phyloP scores from a whole-genome alignment of 805 yeast genomes.

The Candida lessepsii region DNA sequence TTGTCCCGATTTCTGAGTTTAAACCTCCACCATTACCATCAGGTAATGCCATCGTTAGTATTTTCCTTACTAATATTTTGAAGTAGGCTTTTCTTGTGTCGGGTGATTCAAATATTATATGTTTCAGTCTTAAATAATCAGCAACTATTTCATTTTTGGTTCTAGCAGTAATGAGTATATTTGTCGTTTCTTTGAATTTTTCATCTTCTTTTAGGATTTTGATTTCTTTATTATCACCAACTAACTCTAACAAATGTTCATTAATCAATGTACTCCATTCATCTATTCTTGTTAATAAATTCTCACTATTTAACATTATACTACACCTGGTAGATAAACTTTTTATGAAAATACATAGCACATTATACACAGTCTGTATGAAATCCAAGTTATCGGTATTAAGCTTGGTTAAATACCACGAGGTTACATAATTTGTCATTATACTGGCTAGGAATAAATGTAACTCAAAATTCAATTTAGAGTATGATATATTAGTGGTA shows the following conservation, averaged over 20 bases:
- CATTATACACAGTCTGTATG: constrained; percentile 23
- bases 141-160: constrained; percentile 12
- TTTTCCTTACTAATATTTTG: constrained; percentile 22
- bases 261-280: constrained; percentile 24
- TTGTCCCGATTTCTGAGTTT: constrained; percentile 24
- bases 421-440: constrained; percentile 20
- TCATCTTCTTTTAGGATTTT: constrained; percentile 16
- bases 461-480: constrained; percentile 30
- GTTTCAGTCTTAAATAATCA: constrained; percentile 17
- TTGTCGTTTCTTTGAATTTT: constrained; percentile 1
- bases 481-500: constrained; percentile 15
- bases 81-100: constrained; percentile 19
- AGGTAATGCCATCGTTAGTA: constrained; percentile 20
- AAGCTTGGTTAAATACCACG: constrained; percentile 28
- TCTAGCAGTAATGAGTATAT: constrained; percentile 5
- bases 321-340: constrained; percentile 15
- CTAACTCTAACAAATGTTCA: constrained; percentile 21
- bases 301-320: constrained; percentile 12
- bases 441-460: constrained; percentile 38
- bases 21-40: constrained; percentile 13
- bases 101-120: constrained; percentile 19
- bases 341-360: constrained; percentile 22
- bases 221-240: constrained; percentile 13
- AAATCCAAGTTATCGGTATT: constrained; percentile 34
- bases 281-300: constrained; percentile 22